A percentile compares a stretch with the other conserved stretches of the same genome.
These are phyloP conservation scores for Globisporangium recalcitrans DNA, from an alignment of 352 stramenopile genomes.

Conservation along the genomic window DNA sequence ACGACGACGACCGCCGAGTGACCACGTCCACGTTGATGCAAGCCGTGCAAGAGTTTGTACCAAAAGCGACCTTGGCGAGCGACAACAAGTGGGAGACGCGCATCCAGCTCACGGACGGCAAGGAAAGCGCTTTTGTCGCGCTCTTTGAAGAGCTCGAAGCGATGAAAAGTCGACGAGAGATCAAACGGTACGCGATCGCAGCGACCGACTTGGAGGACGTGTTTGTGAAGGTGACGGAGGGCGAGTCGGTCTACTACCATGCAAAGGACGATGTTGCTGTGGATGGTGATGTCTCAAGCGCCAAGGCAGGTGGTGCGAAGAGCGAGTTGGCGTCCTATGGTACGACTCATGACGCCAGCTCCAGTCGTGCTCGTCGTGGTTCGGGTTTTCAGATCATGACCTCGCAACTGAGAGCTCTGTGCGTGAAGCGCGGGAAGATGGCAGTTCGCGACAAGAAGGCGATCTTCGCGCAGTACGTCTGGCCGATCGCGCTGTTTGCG, in stretches of 20 bases:
- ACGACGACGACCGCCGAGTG: slow-evolving; percentile 13
- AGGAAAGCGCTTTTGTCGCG: slow-evolving; percentile 77
- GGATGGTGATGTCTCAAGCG: neutral
- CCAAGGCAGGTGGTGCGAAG: slow-evolving; percentile 11
- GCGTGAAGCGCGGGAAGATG: slow-evolving; percentile 55
- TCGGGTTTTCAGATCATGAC: slow-evolving; percentile 21
- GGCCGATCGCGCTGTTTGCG: slow-evolving; percentile 57
- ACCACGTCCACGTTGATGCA: slow-evolving; percentile 22
- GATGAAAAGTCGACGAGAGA: slow-evolving; percentile 46
- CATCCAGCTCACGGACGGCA: slow-evolving; percentile 90
- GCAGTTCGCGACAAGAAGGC: slow-evolving; percentile 52
- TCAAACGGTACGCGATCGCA: slow-evolving; percentile 94
- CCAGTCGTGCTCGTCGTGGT: neutral
- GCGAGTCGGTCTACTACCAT: slow-evolving; percentile 69
- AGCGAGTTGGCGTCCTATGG: slow-evolving; percentile 6
- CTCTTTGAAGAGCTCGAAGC: slow-evolving; percentile 91
- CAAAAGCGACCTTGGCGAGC: slow-evolving; percentile 59
- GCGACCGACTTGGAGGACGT: slow-evolving; percentile 99
- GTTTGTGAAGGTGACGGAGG: slow-evolving; percentile 93
- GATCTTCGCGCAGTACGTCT: slow-evolving; percentile 64
- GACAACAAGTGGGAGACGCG: slow-evolving; percentile 88
- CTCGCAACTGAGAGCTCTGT: slow-evolving; percentile 43
- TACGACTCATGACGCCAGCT: neutral
- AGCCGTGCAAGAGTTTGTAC: slow-evolving; percentile 81
- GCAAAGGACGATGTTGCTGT: slow-evolving; percentile 37